Evolutionary conservation across 805 yeast genomes (phyloP), one percentile per base, ranked within the genome.

Genomic region (Candida takata): DNA sequence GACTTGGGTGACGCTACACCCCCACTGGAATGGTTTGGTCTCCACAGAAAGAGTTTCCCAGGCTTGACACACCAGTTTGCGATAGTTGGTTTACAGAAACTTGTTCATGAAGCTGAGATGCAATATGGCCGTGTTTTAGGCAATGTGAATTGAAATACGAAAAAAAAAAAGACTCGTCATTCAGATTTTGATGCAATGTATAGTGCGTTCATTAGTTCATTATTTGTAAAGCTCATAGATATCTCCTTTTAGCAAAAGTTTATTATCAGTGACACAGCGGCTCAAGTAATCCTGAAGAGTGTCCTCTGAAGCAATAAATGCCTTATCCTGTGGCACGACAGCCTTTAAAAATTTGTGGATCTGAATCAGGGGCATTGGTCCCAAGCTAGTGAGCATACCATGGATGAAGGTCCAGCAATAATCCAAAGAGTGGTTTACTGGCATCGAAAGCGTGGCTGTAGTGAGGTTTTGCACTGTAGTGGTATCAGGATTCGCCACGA

Each of bases 1-100:
- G 97, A 92, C 51, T 67, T 92, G 49, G 97, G 98, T 18, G 88
- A 82, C 60, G 97, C 97, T 1, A 92, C 98, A 0, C 98, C 98
- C 1, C 98, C 98, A 3, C 62, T 92, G 39, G 98, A 92, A 55
- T 92, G 98, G 98, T 84, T 92, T 63, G 98, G 98, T 3, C 67
- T 92, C 21, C 92, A 92, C 55, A 70, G 97, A 45, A 74, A 81
- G 49, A 75, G 79, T 45, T 77, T 92, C 46, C 98, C 98, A 0
- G 78, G 83, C 27, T 69, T 84, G 40, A 81, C 95, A 0, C 97
- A 92, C 54, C 90, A 86, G 55, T 64, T 74, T 42, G 76, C 79
- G 0, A 82, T 88, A 33, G 72, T 82, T 11, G 74, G 79, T 2
- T 62, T 92, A 34, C 95, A 86, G 49, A 72, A 76, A 40, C 47